Percentiles rank a stretch among this genome's conserved stretches.
These are phyloP conservation scores for Cystobasidium onofrii DNA, from an alignment of 768 basidiomycete genomes.

Conservation along the genomic window DNA sequence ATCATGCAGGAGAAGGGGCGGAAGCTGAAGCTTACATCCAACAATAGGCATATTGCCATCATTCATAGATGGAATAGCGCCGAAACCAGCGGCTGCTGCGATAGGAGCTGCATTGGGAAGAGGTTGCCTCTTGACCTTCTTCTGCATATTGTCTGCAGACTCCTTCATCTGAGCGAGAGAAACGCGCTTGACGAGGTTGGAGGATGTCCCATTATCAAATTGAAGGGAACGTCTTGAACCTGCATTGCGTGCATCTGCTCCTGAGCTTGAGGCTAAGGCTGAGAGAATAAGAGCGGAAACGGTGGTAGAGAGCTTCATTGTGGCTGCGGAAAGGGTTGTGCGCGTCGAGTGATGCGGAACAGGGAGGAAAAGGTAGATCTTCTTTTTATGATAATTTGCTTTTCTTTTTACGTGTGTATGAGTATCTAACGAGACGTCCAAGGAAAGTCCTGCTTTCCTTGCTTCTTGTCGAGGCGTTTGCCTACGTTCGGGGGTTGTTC, in stretches of 20 bases:
- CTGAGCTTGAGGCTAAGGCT: neutral
- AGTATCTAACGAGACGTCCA: neutral
- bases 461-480: neutral
- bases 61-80: slow-evolving; percentile 2
- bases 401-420: too few relatives aligned
- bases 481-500: neutral
- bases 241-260: neutral
- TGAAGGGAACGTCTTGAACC: neutral
- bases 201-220: neutral
- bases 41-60: slow-evolving; percentile 1
- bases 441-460: neutral
- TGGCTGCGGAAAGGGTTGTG: neutral
- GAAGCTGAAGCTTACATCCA: neutral
- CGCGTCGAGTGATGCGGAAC: too few relatives aligned
- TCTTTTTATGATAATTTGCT: neutral
- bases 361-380: neutral
- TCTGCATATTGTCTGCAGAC: neutral
- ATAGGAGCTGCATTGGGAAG: neutral
- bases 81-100: neutral
- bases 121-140: slow-evolving; percentile 1
- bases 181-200: neutral
- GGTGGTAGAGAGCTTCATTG: neutral
- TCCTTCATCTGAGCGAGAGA: neutral
- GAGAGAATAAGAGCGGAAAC: neutral
- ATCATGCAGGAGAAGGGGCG: neutral